Base-by-base conservation (phyloP, 2,329 filamentous ascomycete genomes). In the Spiromastix sp. region DNA sequence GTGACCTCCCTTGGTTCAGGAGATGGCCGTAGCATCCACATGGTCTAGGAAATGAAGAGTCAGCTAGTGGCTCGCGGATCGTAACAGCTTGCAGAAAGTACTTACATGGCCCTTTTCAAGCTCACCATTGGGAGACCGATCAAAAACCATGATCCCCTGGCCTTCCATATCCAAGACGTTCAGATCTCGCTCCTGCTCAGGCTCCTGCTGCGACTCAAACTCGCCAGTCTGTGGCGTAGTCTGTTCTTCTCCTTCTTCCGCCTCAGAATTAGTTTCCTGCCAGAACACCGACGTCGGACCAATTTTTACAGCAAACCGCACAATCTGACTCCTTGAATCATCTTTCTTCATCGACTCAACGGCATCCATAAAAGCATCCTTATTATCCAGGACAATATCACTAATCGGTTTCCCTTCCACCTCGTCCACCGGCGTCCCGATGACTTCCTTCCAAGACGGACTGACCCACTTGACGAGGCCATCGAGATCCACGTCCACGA, bases 21-120 rank as follows among this genome's bases (percentile, higher is more conserved):
- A 61, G 86, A 93, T 2, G 89, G 91, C 45, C 91, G 83, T 47
- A 98, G 77, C 86, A 98, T 98, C 91, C 91, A 98, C 93, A 98
- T 98, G 12, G 85, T 93, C 85, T 94, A 42, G 49, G 34, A 40
- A 36, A 10, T 12, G 17, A n/a, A 38, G 59, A 46, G 59, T 45
- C 39, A 40, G 31, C 31, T 24, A 26, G 30, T 41, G n/a, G 46
- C 60, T 39, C 60, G 53, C n/a, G n/a, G n/a, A n/a, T n/a, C n/a
- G 36, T 26, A 24, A 19, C 12, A n/a, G n/a, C n/a, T n/a, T n/a
- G n/a, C n/a, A n/a, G n/a, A n/a, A n/a, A 34, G 38, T 37, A 72
- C 83, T 69, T 73, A 93, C 85, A 69, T 96, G 89, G 52, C 85
- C 30, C 91, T n/a, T n/a, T n/a, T n/a, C n/a, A n/a, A n/a, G n/a